These are phyloP conservation scores for Coccomyxa subellipsoidea DNA, from an alignment of 163 green algal genomes.

Conservation along the genomic window DNA sequence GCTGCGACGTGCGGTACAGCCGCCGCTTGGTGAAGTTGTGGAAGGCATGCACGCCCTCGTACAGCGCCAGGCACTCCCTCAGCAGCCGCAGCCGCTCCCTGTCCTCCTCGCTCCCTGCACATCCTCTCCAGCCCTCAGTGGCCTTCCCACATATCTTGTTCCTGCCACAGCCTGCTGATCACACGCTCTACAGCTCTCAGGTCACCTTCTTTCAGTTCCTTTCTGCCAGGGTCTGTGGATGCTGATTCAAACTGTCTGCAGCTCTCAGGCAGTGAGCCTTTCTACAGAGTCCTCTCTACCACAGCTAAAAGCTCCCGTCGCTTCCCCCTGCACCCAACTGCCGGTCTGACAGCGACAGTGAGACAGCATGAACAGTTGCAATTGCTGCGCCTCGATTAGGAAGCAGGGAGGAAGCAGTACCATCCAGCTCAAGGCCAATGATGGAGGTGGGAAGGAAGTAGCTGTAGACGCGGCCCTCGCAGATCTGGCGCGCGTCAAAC, in stretches of 20 bases:
- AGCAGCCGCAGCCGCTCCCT: slow-evolving; percentile 43
- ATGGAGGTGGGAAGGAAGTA: slow-evolving; percentile 75
- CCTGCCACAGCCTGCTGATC: not conserved
- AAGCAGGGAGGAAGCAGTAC: too few relatives aligned
- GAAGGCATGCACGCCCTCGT: slow-evolving; percentile 64
- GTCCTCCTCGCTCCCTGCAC: slow-evolving; percentile 33
- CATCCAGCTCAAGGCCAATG: slow-evolving; percentile 39
- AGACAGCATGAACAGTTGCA: too few relatives aligned
- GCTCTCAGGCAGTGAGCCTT: too few relatives aligned
- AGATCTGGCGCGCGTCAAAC: slow-evolving; percentile 66
- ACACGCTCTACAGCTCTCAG: too few relatives aligned
- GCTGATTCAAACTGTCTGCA: too few relatives aligned
- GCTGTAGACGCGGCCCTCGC: slow-evolving; percentile 64
- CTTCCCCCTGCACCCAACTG: too few relatives aligned
- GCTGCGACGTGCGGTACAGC: slow-evolving; percentile 36
- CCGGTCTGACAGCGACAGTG: too few relatives aligned
- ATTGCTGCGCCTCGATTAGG: too few relatives aligned
- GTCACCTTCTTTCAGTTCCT: too few relatives aligned
- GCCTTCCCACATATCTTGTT: not conserved
- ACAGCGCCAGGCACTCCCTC: slow-evolving; percentile 45
- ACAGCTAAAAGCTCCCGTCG: too few relatives aligned
- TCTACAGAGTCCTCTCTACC: too few relatives aligned
- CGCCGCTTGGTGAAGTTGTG: slow-evolving; percentile 77
- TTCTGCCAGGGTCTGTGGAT: too few relatives aligned
- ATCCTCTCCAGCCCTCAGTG: not conserved